These are phyloP conservation scores for Nematocida sp. DNA, from an alignment of 371 early-diverging fungal species.

Conservation along the genomic window DNA sequence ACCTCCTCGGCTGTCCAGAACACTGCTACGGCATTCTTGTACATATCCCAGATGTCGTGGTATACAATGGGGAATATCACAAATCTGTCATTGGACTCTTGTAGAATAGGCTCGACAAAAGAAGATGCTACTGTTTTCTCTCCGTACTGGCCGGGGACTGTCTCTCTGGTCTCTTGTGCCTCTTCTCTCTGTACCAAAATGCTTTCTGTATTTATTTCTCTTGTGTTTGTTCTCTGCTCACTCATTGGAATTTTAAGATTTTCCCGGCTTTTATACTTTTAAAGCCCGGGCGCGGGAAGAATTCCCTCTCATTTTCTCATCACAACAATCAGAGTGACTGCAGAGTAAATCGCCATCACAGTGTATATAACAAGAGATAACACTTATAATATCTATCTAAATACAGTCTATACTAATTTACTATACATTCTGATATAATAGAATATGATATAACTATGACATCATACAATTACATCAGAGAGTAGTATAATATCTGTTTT, in stretches of 20 bases:
- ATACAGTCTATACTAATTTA: no score
- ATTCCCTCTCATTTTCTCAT: not conserved
- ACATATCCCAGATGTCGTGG: constrained; percentile 81
- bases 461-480: no score
- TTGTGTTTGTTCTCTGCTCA: not conserved
- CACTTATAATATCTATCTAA: no score
- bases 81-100: constrained; percentile 57
- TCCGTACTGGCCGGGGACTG: no score
- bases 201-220: not conserved
- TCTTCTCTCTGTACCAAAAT: not conserved
- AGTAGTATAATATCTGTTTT: no score
- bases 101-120: constrained; percentile 55
- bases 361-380: no score
- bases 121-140: not conserved
- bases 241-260: constrained; percentile 8
- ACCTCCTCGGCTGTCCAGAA: constrained; percentile 99
- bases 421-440: no score
- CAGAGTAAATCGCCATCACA: no score
- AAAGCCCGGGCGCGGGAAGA: constrained; percentile 39
- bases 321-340: not conserved
- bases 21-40: constrained; percentile 95
- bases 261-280: constrained; percentile 46
- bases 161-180: not conserved
- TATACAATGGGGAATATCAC: constrained; percentile 63
- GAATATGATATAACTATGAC: no score